These are phyloP conservation scores for Aspergillus pseudoglaucus DNA, from an alignment of 2,329 filamentous ascomycete genomes.

Conservation along the genomic window DNA sequence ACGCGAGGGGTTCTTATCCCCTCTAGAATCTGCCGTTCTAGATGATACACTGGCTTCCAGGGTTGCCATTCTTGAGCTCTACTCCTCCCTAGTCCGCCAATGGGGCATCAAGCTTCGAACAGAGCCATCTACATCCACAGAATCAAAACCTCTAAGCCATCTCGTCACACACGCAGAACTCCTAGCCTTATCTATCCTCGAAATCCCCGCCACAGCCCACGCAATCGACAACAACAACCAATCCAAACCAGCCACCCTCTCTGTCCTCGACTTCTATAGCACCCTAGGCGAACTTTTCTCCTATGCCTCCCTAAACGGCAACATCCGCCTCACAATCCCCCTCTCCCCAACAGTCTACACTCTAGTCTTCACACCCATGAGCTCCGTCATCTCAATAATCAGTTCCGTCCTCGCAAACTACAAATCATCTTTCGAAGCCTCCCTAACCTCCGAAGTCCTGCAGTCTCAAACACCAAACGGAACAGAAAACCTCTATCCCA, in stretches of 20 bases:
- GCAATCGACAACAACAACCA: conserved; percentile 3
- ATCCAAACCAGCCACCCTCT: conserved; percentile 38
- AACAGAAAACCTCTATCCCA: conserved; percentile 44
- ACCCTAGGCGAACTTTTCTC: conserved; percentile 52
- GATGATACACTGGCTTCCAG: conserved; percentile 44
- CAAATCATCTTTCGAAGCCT: conserved; percentile 66
- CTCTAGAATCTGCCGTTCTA: conserved; percentile 37
- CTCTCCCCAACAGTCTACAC: conserved; percentile 62
- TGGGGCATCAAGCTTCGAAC: conserved; percentile 36
- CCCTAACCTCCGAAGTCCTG: conserved; percentile 39
- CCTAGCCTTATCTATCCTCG: conserved; percentile 55
- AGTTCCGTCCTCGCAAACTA: conserved; percentile 64
- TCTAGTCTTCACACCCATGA: conserved; percentile 60
- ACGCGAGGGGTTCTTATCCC: conserved; percentile 30
- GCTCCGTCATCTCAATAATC: conserved; percentile 60
- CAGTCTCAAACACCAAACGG: conserved; percentile 24
- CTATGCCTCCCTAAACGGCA: conserved; percentile 44
- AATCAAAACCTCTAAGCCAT: conserved; percentile 32
- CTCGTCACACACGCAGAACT: conserved; percentile 46
- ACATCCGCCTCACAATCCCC: conserved; percentile 63
- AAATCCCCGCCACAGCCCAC: conserved; percentile 39
- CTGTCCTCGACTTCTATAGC: conserved; percentile 64
- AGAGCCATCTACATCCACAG: conserved; percentile 18
- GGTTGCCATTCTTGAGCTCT: conserved; percentile 57
- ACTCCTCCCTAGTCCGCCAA: conserved; percentile 58